A percentile compares a stretch with the other conserved stretches of the same genome.
phyloP scores from a whole-genome alignment of 805 yeast genomes.

The Metschnikowia bowlesiae region DNA sequence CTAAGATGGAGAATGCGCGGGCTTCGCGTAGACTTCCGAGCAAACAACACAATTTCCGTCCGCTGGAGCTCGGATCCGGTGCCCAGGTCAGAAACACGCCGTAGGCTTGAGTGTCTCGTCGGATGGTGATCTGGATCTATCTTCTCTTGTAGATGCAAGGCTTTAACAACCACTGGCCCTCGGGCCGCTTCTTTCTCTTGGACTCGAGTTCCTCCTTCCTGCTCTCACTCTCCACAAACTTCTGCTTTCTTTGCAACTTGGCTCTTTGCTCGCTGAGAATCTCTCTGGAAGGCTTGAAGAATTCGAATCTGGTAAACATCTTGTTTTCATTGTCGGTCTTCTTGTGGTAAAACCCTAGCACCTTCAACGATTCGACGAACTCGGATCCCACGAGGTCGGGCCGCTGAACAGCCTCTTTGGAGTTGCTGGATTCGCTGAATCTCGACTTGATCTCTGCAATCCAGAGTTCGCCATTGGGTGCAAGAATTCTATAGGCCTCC shows the following conservation, averaged over 20 bases:
- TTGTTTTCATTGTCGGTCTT: conserved; percentile 81
- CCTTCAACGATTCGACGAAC: conserved; percentile 73
- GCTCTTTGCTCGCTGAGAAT: conserved; percentile 59
- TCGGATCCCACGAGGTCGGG: conserved; percentile 60
- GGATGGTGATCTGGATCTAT: conserved; percentile 19
- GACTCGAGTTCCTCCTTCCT: conserved; percentile 56
- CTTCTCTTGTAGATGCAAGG: conserved; percentile 96
- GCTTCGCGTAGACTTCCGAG: no score
- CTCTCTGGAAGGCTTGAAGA: conserved; percentile 77
- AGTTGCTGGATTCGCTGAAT: conserved; percentile 53
- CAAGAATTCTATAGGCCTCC: conserved; percentile 82
- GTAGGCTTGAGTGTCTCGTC: no score
- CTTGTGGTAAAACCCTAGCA: conserved; percentile 81
- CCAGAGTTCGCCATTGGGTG: conserved; percentile 94
- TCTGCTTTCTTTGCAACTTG: conserved; percentile 56
- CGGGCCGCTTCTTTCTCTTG: conserved; percentile 54
- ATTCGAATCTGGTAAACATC: conserved; percentile 94
- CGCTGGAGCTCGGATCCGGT: no score
- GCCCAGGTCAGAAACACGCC: no score
- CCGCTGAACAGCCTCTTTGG: conserved; percentile 18
- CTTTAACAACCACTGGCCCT: conserved; percentile 85
- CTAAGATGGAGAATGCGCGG: no score
- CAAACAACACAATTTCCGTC: no score
- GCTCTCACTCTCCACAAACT: conserved; percentile 66
- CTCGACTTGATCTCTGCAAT: conserved; percentile 95